Base-by-base conservation (phyloP, 1,284 basidiomycete genomes). In the Vanrija pseudolonga region DNA sequence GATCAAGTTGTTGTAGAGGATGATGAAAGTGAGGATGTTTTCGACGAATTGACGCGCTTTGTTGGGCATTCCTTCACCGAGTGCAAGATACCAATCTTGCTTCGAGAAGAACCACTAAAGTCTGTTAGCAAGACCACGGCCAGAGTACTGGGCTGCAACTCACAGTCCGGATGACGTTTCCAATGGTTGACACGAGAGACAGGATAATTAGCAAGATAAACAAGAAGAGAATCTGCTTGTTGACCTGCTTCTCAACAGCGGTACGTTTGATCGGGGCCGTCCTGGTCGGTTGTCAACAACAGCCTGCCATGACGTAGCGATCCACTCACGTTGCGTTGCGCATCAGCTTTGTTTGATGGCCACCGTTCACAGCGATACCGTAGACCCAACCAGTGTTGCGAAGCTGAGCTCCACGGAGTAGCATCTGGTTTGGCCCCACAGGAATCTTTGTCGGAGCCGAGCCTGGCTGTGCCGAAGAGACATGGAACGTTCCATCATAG, bases 321-420 rank as follows among this genome's bases (percentile, higher is more conserved):
- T 14, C 9, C 8, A 32, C 88, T 78, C 68, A 91, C 89, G 95
- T 98, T 17, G 82, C 82, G 64, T 84, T 98, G 54, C 91, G 84
- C 92, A 98, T 95, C 43, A 99, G 78, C 77, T 99, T 98, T 26
- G 96, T 98, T 78, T 99, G 94, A 69, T 98, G 95, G 0, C 96
- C 96, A 0, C 92, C 97, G 67, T 95, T 98, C 26, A 98, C 89
- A 32, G 88, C 88, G 3, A 98, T 72, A 18, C 95, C 95, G 73
- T 96, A 98, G 28, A 88, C 84, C 96, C 96, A 99, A 8, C 88
- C 87, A 3, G 96, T 98, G 72, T 99, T 99, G 56, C 96, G 82
- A 59, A 99, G 77, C 74, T 99, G 96, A 18, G 96, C 93, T 1
- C 96, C 96, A 49, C 96, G 85, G 38, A 98, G 80, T 14, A 98